Evolutionary conservation across 2,329 filamentous ascomycete species (phyloP).

Genomic region (Colletotrichum lentis): DNA sequence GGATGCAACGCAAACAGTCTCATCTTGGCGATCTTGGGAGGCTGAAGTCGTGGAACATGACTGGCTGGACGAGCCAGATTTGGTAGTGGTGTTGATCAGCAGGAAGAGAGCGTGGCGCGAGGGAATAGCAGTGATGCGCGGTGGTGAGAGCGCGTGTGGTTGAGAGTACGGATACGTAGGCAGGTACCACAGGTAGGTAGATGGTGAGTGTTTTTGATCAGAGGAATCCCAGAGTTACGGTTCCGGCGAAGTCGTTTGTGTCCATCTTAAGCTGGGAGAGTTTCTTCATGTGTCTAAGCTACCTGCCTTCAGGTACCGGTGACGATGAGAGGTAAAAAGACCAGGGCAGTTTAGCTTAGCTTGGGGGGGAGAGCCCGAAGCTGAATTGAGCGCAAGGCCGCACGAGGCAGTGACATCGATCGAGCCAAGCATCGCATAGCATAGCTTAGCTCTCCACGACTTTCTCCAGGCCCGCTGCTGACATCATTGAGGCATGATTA

Average conservation of each 20-base stretch:
- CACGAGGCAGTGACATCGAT: slow-evolving; percentile 24
- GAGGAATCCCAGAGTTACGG: slow-evolving; percentile 15
- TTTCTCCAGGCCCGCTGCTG: slow-evolving; percentile 35
- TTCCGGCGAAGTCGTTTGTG: slow-evolving; percentile 10
- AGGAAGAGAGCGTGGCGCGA: slow-evolving; percentile 3
- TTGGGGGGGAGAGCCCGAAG: neutral
- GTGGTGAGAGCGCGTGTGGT: neutral
- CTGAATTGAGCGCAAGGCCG: slow-evolving; percentile 13
- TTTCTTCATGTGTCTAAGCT: neutral
- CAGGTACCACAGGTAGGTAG: too few relatives aligned
- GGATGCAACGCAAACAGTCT: slow-evolving; percentile 24
- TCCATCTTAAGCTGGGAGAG: slow-evolving; percentile 4
- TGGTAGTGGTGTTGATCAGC: slow-evolving; percentile 24
- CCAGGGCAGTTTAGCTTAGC: neutral
- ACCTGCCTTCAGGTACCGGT: neutral
- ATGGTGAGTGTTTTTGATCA: neutral
- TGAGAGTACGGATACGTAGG: neutral
- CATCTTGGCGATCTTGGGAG: slow-evolving; percentile 27
- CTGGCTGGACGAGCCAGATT: slow-evolving; percentile 20
- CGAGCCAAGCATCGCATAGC: neutral
- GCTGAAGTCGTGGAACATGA: slow-evolving; percentile 29
- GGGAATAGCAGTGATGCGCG: neutral
- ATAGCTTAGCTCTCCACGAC: slow-evolving; percentile 21
- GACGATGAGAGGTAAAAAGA: neutral
- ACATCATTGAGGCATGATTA: slow-evolving; percentile 37